Conservation (phyloP, 345 rosid genomes). For the Aegle marmelos region DNA sequence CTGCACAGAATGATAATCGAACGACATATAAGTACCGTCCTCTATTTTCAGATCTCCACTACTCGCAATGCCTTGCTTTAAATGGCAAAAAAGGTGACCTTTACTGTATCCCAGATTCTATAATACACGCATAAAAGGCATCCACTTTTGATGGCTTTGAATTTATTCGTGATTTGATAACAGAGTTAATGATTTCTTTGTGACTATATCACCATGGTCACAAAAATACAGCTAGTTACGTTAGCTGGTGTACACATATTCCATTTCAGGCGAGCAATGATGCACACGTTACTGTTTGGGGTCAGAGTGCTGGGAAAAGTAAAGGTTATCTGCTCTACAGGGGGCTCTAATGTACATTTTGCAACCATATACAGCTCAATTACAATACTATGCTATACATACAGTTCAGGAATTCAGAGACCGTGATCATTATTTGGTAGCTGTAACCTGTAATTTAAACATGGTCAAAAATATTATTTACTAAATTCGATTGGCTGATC, state of each 20-base stretch:
- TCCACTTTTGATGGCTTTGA: neutral
- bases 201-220: neutral
- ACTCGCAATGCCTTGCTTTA: neutral
- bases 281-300: neutral
- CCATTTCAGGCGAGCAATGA: slow-evolving; percentile 13
- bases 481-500: too few relatives aligned
- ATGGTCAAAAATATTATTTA: neutral
- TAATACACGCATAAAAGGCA: neutral
- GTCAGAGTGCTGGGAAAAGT: neutral
- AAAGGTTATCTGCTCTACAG: neutral
- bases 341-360: neutral
- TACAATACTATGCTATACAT: too few relatives aligned
- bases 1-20: slow-evolving; percentile 27
- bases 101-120: neutral
- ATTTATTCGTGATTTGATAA: neutral
- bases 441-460: neutral
- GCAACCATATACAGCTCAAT: neutral
- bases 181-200: neutral
- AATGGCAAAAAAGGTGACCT: neutral
- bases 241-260: too few relatives aligned
- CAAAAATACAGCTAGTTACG: neutral
- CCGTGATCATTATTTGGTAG: neutral
- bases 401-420: slow-evolving; percentile 1
- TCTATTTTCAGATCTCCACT: neutral
- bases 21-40: neutral